Evolutionary conservation across 2,329 filamentous ascomycete species (phyloP).

Genomic region (Thermomyces lanuginosus): DNA sequence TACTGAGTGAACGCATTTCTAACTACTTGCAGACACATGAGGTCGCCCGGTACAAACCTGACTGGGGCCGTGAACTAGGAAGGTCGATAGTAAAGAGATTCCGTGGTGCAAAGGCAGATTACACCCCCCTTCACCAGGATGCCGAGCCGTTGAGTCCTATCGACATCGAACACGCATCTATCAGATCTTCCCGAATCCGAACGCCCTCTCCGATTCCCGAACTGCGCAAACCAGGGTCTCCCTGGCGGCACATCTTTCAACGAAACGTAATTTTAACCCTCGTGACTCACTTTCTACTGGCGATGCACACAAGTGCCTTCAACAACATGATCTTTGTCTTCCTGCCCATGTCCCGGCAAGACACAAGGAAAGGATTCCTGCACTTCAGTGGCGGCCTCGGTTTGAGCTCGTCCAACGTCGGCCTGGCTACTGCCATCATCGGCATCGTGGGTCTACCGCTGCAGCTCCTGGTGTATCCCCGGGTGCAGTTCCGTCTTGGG

Average conservation of each 20-base stretch:
- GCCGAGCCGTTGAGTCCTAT: conserved; percentile 15
- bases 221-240: conserved; percentile 27
- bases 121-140: conserved; percentile 17
- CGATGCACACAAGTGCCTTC: conserved; percentile 60
- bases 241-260: conserved; percentile 37
- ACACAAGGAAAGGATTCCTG: conserved; percentile 24
- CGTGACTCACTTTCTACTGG: conserved; percentile 49
- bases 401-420: conserved; percentile 53
- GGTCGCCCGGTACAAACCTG: conserved; percentile 20
- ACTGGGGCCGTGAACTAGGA: conserved; percentile 27
- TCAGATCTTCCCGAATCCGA: conserved; percentile 13
- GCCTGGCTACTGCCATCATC: conserved; percentile 61
- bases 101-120: conserved; percentile 13
- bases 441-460: conserved; percentile 59
- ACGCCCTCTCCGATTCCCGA: conserved; percentile 9
- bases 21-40: conserved; percentile 18
- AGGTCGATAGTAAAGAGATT: conserved; percentile 16
- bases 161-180: conserved; percentile 17
- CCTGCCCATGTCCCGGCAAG: conserved; percentile 51
- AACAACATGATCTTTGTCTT: conserved; percentile 63
- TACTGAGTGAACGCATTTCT: no score
- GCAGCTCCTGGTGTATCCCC: conserved; percentile 56
- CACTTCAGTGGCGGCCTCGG: conserved; percentile 59
- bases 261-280: conserved; percentile 41
- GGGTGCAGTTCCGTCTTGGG: conserved; percentile 48